Percentiles rank a stretch among this genome's conserved stretches.
Evolutionary conservation across 176 grass and related monocot genomes (phyloP).

Genomic region (Alopecurus myosuroides): DNA sequence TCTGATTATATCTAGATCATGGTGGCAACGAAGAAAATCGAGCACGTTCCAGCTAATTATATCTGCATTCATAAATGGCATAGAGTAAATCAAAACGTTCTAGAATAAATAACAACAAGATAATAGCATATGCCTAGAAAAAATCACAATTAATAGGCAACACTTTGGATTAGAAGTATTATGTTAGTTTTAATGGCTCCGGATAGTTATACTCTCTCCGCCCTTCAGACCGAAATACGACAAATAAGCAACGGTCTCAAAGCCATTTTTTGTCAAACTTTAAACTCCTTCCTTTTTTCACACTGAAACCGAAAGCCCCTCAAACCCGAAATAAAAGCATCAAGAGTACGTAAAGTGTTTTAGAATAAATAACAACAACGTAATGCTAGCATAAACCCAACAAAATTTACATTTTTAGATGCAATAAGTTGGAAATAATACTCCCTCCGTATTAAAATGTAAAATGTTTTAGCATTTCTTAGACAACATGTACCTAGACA

Average conservation of each 20-base stretch:
- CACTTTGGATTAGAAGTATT: no score
- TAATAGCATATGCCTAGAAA: neutral
- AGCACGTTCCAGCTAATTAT: neutral
- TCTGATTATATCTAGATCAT: no score
- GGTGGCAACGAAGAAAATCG: neutral
- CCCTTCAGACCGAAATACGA: neutral
- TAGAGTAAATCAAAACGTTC: neutral
- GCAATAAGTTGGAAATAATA: no score
- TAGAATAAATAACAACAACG: neutral
- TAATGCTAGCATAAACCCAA: neutral
- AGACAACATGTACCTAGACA: no score
- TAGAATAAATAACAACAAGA: neutral
- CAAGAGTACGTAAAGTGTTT: no score
- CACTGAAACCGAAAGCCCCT: neutral
- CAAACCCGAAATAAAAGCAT: neutral
- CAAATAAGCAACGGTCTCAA: no score
- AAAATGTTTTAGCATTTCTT: no score
- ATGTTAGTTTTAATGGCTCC: no score
- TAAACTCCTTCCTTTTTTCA: neutral
- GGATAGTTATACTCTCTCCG: no score
- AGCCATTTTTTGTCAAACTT: neutral
- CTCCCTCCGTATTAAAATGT: no score
- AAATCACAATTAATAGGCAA: neutral
- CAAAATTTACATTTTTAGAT: neutral
- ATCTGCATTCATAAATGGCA: neutral